A percentile compares a stretch with the other conserved stretches of the same genome.
Evolutionary conservation across 2,329 filamentous ascomycete genomes (phyloP).

Genomic region (Annulohypoxylon truncatum): DNA sequence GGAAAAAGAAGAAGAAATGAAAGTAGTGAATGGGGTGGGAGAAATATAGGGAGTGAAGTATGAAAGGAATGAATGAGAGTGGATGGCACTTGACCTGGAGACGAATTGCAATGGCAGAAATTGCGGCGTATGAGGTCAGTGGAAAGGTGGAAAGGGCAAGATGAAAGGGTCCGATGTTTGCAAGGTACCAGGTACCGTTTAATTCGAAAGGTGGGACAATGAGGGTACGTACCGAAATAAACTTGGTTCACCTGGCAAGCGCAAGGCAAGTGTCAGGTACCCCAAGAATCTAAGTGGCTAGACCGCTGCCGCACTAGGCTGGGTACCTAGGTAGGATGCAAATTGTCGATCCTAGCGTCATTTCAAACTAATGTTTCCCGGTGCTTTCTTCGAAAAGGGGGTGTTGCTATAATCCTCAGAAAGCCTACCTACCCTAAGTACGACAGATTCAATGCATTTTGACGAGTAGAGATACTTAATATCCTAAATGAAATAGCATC

Average conservation of each 20-base stretch:
- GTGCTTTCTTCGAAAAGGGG: conserved; percentile 29
- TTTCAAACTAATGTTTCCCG: conserved; percentile 24
- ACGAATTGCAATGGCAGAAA: conserved; percentile 23
- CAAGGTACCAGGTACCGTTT: conserved; percentile 26
- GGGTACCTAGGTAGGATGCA: conserved; percentile 24
- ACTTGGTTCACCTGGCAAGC: neutral
- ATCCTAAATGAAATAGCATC: neutral
- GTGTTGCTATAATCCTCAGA: conserved; percentile 17
- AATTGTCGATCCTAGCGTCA: conserved; percentile 41
- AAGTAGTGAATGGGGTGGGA: conserved; percentile 28
- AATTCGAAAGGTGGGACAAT: conserved; percentile 13
- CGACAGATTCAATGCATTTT: neutral
- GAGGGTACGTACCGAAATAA: conserved; percentile 33
- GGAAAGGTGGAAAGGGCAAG: conserved; percentile 14
- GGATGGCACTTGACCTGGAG: conserved; percentile 26
- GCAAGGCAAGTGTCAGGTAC: conserved; percentile 10
- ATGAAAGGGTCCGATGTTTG: conserved; percentile 37
- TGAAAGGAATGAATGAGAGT: conserved; percentile 35
- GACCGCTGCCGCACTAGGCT: conserved; percentile 22
- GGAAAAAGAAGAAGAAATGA: conserved; percentile 29
- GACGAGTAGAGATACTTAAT: conserved; percentile 2
- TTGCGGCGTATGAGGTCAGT: conserved; percentile 28
- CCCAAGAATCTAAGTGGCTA: conserved; percentile 29
- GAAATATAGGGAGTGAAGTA: conserved; percentile 37
- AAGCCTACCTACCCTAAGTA: neutral